Evolutionary conservation across 2,329 filamentous ascomycete species (phyloP).

Genomic region (Bisporella sp.): DNA sequence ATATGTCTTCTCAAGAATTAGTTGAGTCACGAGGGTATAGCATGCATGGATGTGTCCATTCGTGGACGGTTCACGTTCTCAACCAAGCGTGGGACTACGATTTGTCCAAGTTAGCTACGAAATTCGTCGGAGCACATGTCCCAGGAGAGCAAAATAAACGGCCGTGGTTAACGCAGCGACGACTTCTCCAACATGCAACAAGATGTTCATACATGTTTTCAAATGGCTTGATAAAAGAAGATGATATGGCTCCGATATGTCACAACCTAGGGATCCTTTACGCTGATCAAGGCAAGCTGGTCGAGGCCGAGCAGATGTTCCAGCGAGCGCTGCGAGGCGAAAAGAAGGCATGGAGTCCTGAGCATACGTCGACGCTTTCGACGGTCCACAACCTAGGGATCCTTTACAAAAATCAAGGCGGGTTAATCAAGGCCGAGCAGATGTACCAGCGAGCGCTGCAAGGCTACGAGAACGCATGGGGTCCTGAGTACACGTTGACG

Average conservation of each 20-base stretch:
- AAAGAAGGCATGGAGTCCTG: no score
- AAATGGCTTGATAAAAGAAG: constrained; percentile 12
- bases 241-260: no score
- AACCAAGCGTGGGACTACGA: not conserved
- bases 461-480: not conserved
- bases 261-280: no score
- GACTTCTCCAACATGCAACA: not conserved
- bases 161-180: constrained; percentile 1
- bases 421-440: no score
- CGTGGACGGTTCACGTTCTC: constrained; percentile 5
- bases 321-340: no score
- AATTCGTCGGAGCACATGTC: constrained; percentile 3
- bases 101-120: constrained; percentile 14
- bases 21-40: constrained; percentile 3
- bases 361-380: not conserved
- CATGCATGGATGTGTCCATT: constrained; percentile 9
- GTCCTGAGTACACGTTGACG: no score
- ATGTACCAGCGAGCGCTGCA: not conserved
- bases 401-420: not conserved
- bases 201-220: constrained; percentile 2
- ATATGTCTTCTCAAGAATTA: constrained; percentile 9
- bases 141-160: not conserved
- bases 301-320: not conserved
- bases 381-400: not conserved
- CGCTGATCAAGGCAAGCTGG: not conserved